Evolutionary conservation across 345 rosid genomes (phyloP).

Genomic region (Luvunga scandens): DNA sequence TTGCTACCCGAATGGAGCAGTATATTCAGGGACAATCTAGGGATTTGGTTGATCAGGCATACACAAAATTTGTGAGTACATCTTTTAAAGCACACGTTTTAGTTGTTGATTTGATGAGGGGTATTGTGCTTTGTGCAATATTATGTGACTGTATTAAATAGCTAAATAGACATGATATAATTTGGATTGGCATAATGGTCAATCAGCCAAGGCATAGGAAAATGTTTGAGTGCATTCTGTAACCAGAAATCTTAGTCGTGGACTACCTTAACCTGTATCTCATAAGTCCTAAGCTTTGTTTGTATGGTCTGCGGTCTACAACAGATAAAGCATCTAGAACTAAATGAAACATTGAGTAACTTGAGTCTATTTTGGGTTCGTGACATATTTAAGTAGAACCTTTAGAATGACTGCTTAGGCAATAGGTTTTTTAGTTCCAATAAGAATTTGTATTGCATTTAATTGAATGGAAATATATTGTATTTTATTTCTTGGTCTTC

Average conservation of each 20-base stretch:
- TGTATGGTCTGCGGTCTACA: not conserved
- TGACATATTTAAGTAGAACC: not conserved
- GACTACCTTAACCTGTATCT: not conserved
- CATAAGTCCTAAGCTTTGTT: no score
- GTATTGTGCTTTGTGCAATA: not conserved
- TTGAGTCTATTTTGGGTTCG: not conserved
- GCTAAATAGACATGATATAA: not conserved
- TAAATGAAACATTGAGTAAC: not conserved
- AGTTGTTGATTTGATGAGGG: not conserved
- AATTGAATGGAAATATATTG: not conserved
- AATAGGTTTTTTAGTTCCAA: not conserved
- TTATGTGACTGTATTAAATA: not conserved
- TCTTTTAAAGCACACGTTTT: conserved; percentile 2
- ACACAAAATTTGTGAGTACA: conserved; percentile 83
- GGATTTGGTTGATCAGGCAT: conserved; percentile 98
- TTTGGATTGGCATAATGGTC: not conserved
- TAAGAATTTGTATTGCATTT: not conserved
- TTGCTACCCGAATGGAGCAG: conserved; percentile 99
- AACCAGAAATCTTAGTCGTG: not conserved
- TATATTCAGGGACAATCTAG: conserved; percentile 97
- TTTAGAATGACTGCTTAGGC: not conserved
- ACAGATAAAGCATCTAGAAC: not conserved
- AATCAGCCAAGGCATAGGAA: not conserved
- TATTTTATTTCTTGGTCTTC: not conserved
- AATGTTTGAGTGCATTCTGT: not conserved